Conservation (phyloP, 2,329 filamentous ascomycete genomes). For the Fusarium equiseti region DNA sequence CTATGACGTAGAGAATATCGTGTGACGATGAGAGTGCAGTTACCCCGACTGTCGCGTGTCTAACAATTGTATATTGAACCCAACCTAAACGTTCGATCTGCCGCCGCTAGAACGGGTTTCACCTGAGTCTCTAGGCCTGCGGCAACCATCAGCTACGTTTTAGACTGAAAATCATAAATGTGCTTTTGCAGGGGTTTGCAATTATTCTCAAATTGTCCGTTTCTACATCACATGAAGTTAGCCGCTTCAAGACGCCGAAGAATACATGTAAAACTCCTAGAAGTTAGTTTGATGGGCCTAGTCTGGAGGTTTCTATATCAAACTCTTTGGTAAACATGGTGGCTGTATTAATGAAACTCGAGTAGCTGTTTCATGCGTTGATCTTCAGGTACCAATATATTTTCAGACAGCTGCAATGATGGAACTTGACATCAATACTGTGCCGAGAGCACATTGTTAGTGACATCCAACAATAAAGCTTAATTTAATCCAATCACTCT, state of each 20-base stretch:
- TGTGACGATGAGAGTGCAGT: not conserved
- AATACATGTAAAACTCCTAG: too few relatives aligned
- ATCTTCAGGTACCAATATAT: conserved; percentile 18
- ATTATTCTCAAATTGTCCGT: not conserved
- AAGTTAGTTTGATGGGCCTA: not conserved
- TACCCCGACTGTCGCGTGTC: not conserved
- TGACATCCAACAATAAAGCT: not conserved
- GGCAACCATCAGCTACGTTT: not conserved
- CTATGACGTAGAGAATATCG: not conserved
- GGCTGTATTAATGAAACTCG: not conserved
- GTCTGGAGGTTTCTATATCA: not conserved
- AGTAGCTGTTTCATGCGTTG: conserved; percentile 16
- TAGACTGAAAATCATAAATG: not conserved
- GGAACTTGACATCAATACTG: not conserved
- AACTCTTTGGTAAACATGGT: not conserved
- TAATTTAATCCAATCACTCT: not conserved
- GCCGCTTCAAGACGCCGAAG: not conserved
- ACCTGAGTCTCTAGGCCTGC: not conserved
- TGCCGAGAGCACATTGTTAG: not conserved
- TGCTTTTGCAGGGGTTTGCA: not conserved
- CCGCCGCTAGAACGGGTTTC: conserved; percentile 8
- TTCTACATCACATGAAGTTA: not conserved
- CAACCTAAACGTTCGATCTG: not conserved
- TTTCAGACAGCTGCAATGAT: not conserved
- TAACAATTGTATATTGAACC: not conserved